A percentile compares a stretch with the other conserved stretches of the same genome.
Evolutionary conservation across 1,139 yeast species (phyloP).

Genomic region (Suhomyces bokatorum): DNA sequence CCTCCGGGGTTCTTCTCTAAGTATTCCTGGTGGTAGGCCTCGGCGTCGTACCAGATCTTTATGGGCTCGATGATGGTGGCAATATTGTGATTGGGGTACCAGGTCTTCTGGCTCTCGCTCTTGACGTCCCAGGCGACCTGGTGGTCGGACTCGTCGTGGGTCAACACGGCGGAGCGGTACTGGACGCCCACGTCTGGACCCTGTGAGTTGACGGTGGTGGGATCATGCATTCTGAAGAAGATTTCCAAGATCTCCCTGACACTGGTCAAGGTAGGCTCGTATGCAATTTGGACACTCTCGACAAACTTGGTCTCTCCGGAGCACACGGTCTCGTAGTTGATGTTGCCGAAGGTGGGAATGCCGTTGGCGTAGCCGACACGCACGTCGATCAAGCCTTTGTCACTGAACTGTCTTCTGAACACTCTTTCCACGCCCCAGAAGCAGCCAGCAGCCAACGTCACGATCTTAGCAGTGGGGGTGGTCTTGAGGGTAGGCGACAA

Average conservation of each 20-base stretch:
- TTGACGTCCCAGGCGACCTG: slow-evolving; percentile 29
- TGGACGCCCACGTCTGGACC: slow-evolving; percentile 86
- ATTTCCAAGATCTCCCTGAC: slow-evolving; percentile 71
- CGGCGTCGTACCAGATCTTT: slow-evolving; percentile 82
- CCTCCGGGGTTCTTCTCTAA: slow-evolving; percentile 78
- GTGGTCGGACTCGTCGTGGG: slow-evolving; percentile 50
- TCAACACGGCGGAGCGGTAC: slow-evolving; percentile 76
- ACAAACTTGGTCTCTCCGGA: slow-evolving; percentile 68
- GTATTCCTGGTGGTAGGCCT: slow-evolving; percentile 86
- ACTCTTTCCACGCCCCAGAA: slow-evolving; percentile 96
- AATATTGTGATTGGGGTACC: slow-evolving; percentile 47
- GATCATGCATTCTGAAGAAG: slow-evolving; percentile 91
- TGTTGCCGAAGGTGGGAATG: slow-evolving; percentile 39
- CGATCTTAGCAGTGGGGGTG: slow-evolving; percentile 44
- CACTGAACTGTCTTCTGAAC: slow-evolving; percentile 63
- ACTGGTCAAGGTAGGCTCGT: slow-evolving; percentile 64
- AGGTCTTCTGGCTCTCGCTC: slow-evolving; percentile 36
- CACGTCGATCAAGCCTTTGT: slow-evolving; percentile 68
- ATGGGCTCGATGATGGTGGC: slow-evolving; percentile 73
- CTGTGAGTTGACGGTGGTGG: slow-evolving; percentile 60
- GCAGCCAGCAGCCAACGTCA: slow-evolving; percentile 81
- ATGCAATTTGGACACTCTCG: slow-evolving; percentile 80
- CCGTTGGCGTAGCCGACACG: slow-evolving; percentile 95
- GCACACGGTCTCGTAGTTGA: slow-evolving; percentile 79
- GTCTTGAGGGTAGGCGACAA: slow-evolving; percentile 40